These are phyloP conservation scores for Colletotrichum ledebouriae DNA, from an alignment of 2,329 filamentous ascomycete genomes.

Conservation along the genomic window DNA sequence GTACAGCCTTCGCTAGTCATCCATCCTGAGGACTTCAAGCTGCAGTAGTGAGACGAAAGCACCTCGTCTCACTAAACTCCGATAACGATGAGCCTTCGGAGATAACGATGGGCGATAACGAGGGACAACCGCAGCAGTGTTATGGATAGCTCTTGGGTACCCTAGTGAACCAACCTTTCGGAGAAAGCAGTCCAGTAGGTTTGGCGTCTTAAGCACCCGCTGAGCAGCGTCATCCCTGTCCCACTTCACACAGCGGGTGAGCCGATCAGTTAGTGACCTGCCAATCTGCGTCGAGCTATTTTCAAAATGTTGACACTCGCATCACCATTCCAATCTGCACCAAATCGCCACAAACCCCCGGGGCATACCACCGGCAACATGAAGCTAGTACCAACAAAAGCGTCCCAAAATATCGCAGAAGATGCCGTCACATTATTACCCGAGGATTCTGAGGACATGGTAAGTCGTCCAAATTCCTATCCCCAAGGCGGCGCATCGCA, in stretches of 20 bases:
- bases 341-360: neutral
- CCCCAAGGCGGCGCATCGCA: neutral
- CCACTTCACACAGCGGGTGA: neutral
- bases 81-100: neutral
- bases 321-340: neutral
- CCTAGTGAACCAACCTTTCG: neutral
- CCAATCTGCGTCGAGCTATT: slow-evolving; percentile 38
- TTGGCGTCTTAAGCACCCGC: slow-evolving; percentile 5
- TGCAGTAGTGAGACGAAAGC: too few relatives aligned
- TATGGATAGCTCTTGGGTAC: neutral
- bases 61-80: too few relatives aligned
- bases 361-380: slow-evolving; percentile 45
- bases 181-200: slow-evolving; percentile 1
- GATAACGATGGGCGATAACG: neutral
- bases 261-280: neutral
- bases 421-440: slow-evolving; percentile 58
- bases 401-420: slow-evolving; percentile 55
- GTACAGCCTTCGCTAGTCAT: neutral
- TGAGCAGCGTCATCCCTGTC: slow-evolving; percentile 17
- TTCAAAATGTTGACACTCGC: slow-evolving; percentile 14
- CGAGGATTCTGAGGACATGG: slow-evolving; percentile 63
- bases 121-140: neutral
- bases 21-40: too few relatives aligned
- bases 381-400: slow-evolving; percentile 57
- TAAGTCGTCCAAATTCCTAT: slow-evolving; percentile 44